These are phyloP conservation scores for Epichloe festucae DNA, from an alignment of 2,329 filamentous ascomycete genomes.

Conservation along the genomic window DNA sequence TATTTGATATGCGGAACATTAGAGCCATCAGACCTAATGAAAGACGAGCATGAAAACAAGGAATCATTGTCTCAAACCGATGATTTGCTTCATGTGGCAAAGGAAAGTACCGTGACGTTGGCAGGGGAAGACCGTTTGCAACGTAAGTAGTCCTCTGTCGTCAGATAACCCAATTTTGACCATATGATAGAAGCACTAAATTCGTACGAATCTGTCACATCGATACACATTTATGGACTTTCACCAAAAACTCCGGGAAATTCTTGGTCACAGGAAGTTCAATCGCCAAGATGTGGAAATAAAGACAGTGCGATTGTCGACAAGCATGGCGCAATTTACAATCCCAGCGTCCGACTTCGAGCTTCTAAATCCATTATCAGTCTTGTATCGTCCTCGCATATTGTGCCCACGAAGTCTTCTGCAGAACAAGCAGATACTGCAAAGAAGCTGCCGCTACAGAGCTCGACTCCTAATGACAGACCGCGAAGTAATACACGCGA, in stretches of 20 bases:
- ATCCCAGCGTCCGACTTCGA: conserved; percentile 1
- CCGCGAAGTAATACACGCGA: conserved; percentile 4
- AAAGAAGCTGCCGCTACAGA: conserved; percentile 18
- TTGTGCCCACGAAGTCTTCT: neutral
- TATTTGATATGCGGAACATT: conserved; percentile 66
- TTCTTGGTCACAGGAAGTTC: neutral
- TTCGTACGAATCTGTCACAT: conserved; percentile 58
- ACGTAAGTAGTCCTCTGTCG: conserved; percentile 29
- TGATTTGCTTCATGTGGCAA: neutral
- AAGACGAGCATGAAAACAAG: conserved; percentile 47
- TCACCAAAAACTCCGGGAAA: neutral
- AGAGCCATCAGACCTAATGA: neutral
- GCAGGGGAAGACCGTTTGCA: conserved; percentile 61
- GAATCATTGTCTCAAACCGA: conserved; percentile 33
- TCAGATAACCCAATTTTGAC: neutral
- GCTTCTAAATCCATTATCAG: conserved; percentile 1
- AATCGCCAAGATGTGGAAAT: neutral
- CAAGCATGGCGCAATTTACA: conserved; percentile 4
- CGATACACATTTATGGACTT: conserved; percentile 80
- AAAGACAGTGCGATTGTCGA: neutral
- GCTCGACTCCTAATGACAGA: conserved; percentile 13
- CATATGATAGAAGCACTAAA: conserved; percentile 44
- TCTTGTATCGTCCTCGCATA: neutral
- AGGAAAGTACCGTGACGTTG: conserved; percentile 42
- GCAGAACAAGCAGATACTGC: conserved; percentile 8